Evolutionary conservation across 2,329 filamentous ascomycete genomes (phyloP), one percentile per base, ranked within the genome.

Genomic region (Conoideocrella luteorostrata): DNA sequence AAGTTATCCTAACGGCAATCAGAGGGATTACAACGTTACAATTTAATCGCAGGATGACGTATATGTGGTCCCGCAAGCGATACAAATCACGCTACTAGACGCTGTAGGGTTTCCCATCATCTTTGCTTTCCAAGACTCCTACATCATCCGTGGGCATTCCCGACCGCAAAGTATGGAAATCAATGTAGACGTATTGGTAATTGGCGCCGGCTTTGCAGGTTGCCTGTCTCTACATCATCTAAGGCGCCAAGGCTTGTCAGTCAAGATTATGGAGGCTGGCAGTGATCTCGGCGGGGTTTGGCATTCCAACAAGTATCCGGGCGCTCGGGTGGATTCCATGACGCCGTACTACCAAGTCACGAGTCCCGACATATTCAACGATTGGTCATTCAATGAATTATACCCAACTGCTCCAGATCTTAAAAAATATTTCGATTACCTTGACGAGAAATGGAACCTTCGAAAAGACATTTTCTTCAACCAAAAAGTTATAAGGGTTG

Each of bases 381-480:
- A 26, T 39, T 17, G 15, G 37, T 39, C 5, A 4, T 10, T 18
- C 15, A 17, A 9, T 12, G 30, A 4, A 33, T 4, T 2, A 33
- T 33, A 10, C n/a, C 12, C 28, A 18, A 20, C 7, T 1, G 30
- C 9, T 6, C 30, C 9, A 17, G 30, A 12, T 3, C 15, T 33
- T n/a, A n/a, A 65, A 11, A 55, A 57, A 4, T 83, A 83, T 56
- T 83, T 83, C 53, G 69, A 78, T 13, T 73, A 79, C 39, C 70
- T 79, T 15, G 78, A 80, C 43, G 72, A 73, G 45, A 67, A 72
- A 4, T 52, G 79, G 6, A 60, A 69, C 11, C 61, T 83, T 17
- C 76, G 71, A 55, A 80, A 79, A 50, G 75, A 81, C 46, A 70
- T 65, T 22, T 63, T 70, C 1, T 81, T 80, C 56, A 71, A 78